Evolutionary conservation across 2,329 filamentous ascomycete species (phyloP), one percentile per base, ranked within the genome.

Genomic region (Cercospora sp.): DNA sequence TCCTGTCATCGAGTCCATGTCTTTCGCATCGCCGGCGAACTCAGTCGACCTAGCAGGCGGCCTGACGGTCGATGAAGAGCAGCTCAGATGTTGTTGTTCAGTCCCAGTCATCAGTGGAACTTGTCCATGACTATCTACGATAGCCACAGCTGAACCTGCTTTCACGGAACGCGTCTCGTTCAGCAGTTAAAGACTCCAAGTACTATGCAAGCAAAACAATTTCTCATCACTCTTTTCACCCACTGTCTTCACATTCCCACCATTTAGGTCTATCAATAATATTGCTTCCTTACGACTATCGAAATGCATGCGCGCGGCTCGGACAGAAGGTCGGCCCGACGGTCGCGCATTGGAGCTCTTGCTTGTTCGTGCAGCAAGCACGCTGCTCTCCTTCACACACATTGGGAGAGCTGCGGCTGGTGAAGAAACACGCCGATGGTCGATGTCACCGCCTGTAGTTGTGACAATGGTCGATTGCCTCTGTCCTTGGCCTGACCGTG

Each of bases 11-110:
- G 34, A 57, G 60, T 8, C 65, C 49, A 66, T 63, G 65, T 21
- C 34, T 45, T 63, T 63, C 65, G 65, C 28, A 66, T 53, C 65
- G 28, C 49, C 60, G 49, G 59, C 65, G 51, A 58, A 66, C 60
- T 62, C 51, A 32, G 57, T 32, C 58, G 64, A 66, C 58, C 30
- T 28, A 62, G 30, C 30, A 32, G 58, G 43, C 45, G 64, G 58
- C 64, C 57, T 57, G 64, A 61, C 58, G 61, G 65, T 51, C 55
- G 65, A 66, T 30, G 58, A 37, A 37, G 12, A 26, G 34, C 3
- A 45, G 13, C 30, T 28, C 53, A 28, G 28, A 26, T 6, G 24
- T 1, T 57, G 53, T n/a, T 21, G 43, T 9, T 18, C 18, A 49
- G 4, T 12, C 5, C 37, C 37, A 43, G 37, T 8, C 37, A 1